Evolutionary conservation across 306 rosid genomes (phyloP).

Genomic region (Abrus precatorius): DNA sequence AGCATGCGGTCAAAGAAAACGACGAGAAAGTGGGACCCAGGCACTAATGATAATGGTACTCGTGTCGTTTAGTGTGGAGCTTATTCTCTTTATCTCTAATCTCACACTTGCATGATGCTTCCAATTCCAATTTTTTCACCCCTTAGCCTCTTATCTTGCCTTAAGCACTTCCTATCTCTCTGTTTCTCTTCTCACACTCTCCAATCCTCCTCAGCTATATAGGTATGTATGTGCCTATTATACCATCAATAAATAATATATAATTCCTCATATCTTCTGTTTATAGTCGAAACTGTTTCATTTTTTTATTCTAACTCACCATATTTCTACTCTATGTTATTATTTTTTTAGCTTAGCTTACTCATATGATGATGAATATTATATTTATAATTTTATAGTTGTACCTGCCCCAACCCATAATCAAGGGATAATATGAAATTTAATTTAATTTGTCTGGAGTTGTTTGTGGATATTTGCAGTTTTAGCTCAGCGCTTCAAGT

Average conservation of each 20-base stretch:
- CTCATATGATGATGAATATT: neutral
- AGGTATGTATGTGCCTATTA: constrained; percentile 35
- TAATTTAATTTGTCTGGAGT: neutral
- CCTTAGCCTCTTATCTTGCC: constrained; percentile 2
- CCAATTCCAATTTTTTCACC: neutral
- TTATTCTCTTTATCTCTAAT: constrained; percentile 17
- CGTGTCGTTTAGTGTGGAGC: constrained; percentile 11
- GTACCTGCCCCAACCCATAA: neutral
- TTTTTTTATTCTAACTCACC: neutral
- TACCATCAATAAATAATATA: neutral
- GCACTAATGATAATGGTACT: constrained; percentile 41
- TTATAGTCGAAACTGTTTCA: neutral
- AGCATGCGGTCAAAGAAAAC: constrained; percentile 48
- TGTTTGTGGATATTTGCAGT: neutral
- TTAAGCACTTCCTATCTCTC: neutral
- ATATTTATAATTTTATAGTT: constrained; percentile 3
- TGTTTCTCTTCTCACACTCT: constrained; percentile 15
- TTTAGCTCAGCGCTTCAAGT: neutral
- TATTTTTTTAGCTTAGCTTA: constrained; percentile 3
- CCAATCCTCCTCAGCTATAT: neutral
- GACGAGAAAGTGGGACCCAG: constrained; percentile 52
- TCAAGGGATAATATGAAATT: constrained; percentile 8
- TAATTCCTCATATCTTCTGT: constrained; percentile 3
- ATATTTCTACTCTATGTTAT: neutral
- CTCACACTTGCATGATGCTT: neutral